Evolutionary conservation across 331 rosid species (phyloP).

Genomic region (Saraca asoca): DNA sequence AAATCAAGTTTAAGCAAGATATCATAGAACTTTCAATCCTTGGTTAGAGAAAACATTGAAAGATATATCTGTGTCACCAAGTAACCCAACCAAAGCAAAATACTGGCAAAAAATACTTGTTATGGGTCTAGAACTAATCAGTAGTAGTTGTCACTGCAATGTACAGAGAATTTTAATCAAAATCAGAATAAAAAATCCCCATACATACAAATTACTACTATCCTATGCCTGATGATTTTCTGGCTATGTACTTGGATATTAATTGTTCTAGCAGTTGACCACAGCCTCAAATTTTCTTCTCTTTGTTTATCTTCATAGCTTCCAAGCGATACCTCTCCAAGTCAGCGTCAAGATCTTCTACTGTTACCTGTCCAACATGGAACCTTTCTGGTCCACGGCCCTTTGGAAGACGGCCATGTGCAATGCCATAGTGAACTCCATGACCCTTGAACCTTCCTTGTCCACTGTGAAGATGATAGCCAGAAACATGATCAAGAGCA

Average conservation of each 20-base stretch:
- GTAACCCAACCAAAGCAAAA: no score
- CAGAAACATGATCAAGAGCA: conserved; percentile 19
- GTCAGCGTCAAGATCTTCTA: conserved; percentile 47
- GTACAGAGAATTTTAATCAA: no score
- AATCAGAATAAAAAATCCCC: no score
- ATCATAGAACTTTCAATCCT: no score
- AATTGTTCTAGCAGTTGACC: conserved; percentile 10
- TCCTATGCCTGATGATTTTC: not conserved
- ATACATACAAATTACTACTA: no score
- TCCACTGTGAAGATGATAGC: conserved; percentile 23
- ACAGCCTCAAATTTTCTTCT: conserved; percentile 14
- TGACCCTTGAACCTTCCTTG: conserved; percentile 19
- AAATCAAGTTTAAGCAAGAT: no score
- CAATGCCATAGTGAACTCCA: conserved; percentile 11
- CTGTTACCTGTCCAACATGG: conserved; percentile 27
- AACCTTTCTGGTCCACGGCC: conserved; percentile 29
- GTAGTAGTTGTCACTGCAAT: no score
- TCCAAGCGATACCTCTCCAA: conserved; percentile 50
- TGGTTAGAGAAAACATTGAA: no score
- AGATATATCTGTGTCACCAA: no score
- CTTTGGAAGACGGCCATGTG: conserved; percentile 31
- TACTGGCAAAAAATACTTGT: no score
- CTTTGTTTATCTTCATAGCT: conserved; percentile 32
- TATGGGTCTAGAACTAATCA: no score
- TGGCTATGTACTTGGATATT: conserved; percentile 20